phyloP scores from a whole-genome alignment of 805 yeast species.

The Ogataea henricii region DNA sequence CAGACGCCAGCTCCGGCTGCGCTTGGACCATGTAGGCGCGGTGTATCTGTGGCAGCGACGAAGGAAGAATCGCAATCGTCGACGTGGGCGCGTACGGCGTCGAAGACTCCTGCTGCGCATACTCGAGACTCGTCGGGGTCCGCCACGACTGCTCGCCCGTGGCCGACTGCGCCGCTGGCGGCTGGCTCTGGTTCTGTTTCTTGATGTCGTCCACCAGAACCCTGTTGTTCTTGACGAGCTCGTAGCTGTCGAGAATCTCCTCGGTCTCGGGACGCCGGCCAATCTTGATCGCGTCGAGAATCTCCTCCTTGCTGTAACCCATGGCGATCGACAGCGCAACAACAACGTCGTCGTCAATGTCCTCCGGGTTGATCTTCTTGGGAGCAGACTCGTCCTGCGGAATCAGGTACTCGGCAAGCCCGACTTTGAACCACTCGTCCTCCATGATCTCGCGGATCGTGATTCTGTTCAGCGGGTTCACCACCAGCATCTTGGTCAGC shows the following conservation, averaged over 20 bases:
- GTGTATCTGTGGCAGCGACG: conserved; percentile 92
- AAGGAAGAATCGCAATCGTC: conserved; percentile 89
- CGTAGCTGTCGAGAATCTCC: conserved; percentile 85
- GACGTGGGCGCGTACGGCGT: conserved; percentile 61
- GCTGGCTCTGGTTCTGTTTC: conserved; percentile 24
- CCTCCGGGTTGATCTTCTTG: conserved; percentile 35
- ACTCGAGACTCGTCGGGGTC: conserved; percentile 33
- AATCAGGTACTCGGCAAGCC: conserved; percentile 74
- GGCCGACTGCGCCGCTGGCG: conserved; percentile 4
- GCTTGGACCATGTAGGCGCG: conserved; percentile 79
- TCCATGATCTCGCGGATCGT: conserved; percentile 90
- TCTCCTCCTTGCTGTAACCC: conserved; percentile 88
- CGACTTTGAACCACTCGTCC: conserved; percentile 90
- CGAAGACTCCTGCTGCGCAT: conserved; percentile 26
- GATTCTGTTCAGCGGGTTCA: conserved; percentile 90
- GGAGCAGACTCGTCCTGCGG: conserved; percentile 52
- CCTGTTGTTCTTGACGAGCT: conserved; percentile 77
- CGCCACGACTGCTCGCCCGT: conserved; percentile 30
- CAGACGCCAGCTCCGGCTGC: conserved; percentile 34
- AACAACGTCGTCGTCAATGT: conserved; percentile 75
- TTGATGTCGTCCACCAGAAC: conserved; percentile 68
- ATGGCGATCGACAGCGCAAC: conserved; percentile 73
- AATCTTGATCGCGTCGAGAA: conserved; percentile 59
- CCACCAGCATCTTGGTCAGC: conserved; percentile 88
- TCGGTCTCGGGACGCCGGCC: conserved; percentile 51